Percentiles rank a stretch among this genome's conserved stretches.
Conservation (phyloP, 805 yeast genomes). For the Metschnikowia sp. region DNA sequence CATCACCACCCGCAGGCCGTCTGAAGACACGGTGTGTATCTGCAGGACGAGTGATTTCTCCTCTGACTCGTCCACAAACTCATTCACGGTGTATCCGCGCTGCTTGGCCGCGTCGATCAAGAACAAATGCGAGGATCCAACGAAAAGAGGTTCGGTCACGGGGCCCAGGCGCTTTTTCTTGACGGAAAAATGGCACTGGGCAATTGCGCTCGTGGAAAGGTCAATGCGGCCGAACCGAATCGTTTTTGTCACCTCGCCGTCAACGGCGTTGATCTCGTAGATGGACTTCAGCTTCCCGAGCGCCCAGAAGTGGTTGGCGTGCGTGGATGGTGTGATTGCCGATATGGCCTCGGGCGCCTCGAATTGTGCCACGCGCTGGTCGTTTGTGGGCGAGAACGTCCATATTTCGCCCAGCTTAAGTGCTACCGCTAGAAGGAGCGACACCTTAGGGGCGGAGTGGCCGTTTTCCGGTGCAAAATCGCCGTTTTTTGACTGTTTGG, state of each 20-base stretch:
- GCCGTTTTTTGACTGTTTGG: neutral
- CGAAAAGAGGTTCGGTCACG: conserved; percentile 15
- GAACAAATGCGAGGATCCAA: conserved; percentile 29
- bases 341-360: conserved; percentile 22
- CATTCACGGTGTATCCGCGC: conserved; percentile 22
- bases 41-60: no score
- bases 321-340: conserved; percentile 16
- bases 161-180: conserved; percentile 2
- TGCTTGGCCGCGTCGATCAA: conserved; percentile 26
- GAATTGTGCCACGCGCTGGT: conserved; percentile 35
- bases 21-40: neutral
- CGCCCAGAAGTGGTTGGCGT: conserved; percentile 23
- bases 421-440: conserved; percentile 27
- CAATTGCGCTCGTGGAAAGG: conserved; percentile 21
- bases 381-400: conserved; percentile 42
- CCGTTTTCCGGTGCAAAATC: neutral
- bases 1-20: conserved; percentile 5
- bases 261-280: conserved; percentile 25
- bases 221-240: conserved; percentile 19
- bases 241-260: conserved; percentile 22
- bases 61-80: neutral
- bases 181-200: conserved; percentile 14
- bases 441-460: neutral
- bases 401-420: conserved; percentile 37
- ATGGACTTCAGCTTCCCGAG: conserved; percentile 14